Evolutionary conservation across 257 asterid genomes (phyloP), one percentile per base, ranked within the genome.

Genomic region (Datura wrightii): DNA sequence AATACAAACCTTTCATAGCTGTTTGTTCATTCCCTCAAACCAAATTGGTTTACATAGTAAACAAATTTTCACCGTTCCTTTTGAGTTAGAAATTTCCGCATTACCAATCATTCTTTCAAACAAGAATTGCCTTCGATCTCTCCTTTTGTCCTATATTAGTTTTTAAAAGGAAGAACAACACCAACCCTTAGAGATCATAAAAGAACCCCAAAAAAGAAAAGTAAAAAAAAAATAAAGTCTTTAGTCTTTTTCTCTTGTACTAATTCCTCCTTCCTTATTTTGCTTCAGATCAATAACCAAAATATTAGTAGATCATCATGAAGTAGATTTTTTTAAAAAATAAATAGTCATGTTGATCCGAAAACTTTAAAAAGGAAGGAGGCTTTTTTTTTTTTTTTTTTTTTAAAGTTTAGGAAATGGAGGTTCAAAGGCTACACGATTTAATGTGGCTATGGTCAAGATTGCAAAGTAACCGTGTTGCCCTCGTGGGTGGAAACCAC

Each of bases 401-500:
- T 66, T 36, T 66, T 63, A 6, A 0, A 14, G 9, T 14, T 52
- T 44, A 59, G 83, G 79, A 63, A 85, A 88, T 89, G 92, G 92
- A 88, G 88, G 85, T 86, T 69, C 84, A 81, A 58, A 87, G 90
- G 62, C 79, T 87, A 9, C 81, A 59, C 58, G 89, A 88, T 2
- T 74, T 89, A 55, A 37, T 85, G 58, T 18, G 84, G 14, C 15
- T 89, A 60, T 84, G 87, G 69, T 82, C 71, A 31, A 84, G 89
- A 53, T 50, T 80, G 63, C 80, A 81, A 63, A 83, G 37, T 50
- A 86, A 54, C 54, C 85, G 87, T 54, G 89, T 87, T 82, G 79
- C 90, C 84, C 88, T 90, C 24, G 91, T 88, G 89, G 93, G 93
- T 89, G 91, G 91, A 58, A 90, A 90, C 78, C 93, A 90, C 89